These are phyloP conservation scores for Medicago lupulina DNA, from an alignment of 306 rosid genomes.

Conservation along the genomic window DNA sequence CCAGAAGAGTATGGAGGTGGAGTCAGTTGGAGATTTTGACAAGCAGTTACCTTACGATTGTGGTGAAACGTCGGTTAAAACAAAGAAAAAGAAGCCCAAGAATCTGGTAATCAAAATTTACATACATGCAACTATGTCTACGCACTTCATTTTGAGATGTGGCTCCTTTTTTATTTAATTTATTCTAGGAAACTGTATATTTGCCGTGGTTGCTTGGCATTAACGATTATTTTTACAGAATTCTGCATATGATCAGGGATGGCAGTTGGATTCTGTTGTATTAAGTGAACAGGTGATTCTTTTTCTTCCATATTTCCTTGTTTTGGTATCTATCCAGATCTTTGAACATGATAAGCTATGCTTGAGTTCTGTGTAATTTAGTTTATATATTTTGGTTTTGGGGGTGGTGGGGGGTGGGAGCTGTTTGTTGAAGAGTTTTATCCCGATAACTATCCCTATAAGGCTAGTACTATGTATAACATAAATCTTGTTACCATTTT, in stretches of 20 bases:
- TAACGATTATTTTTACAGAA: slow-evolving; percentile 61
- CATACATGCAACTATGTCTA: slow-evolving; percentile 32
- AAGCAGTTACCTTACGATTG: slow-evolving; percentile 76
- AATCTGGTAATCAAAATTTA: slow-evolving; percentile 64
- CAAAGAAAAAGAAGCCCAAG: slow-evolving; percentile 93
- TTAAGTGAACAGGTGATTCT: slow-evolving; percentile 70
- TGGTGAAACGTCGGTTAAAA: slow-evolving; percentile 90
- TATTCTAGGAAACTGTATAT: slow-evolving; percentile 29
- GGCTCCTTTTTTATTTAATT: slow-evolving; percentile 7
- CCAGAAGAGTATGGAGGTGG: slow-evolving; percentile 92
- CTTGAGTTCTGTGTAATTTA: slow-evolving; percentile 10
- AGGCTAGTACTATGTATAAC: background rate
- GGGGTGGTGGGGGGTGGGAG: background rate
- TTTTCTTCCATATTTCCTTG: slow-evolving; percentile 12
- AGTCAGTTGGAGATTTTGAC: slow-evolving; percentile 84
- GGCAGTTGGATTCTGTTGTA: slow-evolving; percentile 83
- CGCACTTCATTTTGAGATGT: slow-evolving; percentile 16
- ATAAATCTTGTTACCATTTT: background rate
- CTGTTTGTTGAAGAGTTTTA: background rate
- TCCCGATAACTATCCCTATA: background rate
- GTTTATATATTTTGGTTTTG: background rate
- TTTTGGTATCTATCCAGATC: slow-evolving; percentile 6
- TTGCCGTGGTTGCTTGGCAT: slow-evolving; percentile 47
- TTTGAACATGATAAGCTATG: slow-evolving; percentile 3
- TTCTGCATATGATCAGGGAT: slow-evolving; percentile 78